These are phyloP conservation scores for Flaveria floridana DNA, from an alignment of 140 eudicot species.

Conservation along the genomic window DNA sequence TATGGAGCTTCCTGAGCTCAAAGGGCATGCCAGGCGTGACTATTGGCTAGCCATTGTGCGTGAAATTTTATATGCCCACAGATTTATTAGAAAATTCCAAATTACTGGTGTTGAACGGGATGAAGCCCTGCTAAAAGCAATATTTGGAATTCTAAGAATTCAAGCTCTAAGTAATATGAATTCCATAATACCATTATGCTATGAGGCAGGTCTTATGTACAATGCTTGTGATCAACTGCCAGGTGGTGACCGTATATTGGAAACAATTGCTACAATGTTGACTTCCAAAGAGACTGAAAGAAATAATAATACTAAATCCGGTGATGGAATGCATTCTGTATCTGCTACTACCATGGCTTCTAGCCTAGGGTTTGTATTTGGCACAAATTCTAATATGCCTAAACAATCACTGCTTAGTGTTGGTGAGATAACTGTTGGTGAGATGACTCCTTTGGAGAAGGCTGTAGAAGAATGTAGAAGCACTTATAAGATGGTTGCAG, in stretches of 20 bases:
- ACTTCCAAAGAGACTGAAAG: constrained; percentile 46
- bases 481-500: constrained; percentile 69
- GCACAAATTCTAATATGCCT: constrained; percentile 43
- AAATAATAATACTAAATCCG: constrained; percentile 33
- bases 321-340: constrained; percentile 53
- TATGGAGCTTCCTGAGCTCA: constrained; percentile 94
- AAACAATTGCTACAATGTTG: constrained; percentile 63
- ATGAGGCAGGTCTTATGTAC: constrained; percentile 74
- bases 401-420: constrained; percentile 43
- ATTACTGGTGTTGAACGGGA: constrained; percentile 65
- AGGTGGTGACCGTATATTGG: constrained; percentile 83
- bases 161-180: constrained; percentile 73
- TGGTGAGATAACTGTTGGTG: constrained; percentile 88
- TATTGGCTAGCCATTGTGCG: constrained; percentile 87
- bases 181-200: constrained; percentile 48
- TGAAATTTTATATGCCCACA: constrained; percentile 71
- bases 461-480: constrained; percentile 78
- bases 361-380: constrained; percentile 59
- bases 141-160: constrained; percentile 76
- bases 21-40: constrained; percentile 91
- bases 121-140: constrained; percentile 73
- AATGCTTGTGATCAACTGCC: constrained; percentile 93
- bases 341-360: constrained; percentile 75
- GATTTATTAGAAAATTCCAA: constrained; percentile 55
- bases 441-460: constrained; percentile 70